Evolutionary conservation across 139 green algal species (phyloP).

Genomic region (Gonium pectorale): DNA sequence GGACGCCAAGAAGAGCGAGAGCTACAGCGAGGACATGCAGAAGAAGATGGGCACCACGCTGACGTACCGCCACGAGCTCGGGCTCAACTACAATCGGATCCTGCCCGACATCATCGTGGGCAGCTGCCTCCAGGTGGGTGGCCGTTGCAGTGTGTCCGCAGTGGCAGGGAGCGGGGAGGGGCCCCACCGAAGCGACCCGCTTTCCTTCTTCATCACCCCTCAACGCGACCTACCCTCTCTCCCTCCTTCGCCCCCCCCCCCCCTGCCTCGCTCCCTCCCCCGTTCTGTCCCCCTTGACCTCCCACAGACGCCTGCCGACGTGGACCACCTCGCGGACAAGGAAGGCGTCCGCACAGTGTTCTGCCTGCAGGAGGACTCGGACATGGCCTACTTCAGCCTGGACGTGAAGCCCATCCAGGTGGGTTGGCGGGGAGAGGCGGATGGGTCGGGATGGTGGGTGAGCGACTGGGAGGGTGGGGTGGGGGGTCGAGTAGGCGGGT

Average conservation of each 20-base stretch:
- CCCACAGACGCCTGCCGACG: slow-evolving; percentile 71
- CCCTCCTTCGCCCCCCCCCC: background rate
- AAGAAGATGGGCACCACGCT: slow-evolving; percentile 82
- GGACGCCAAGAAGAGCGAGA: slow-evolving; percentile 58
- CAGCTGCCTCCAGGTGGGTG: slow-evolving; percentile 83
- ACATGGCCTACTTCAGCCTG: slow-evolving; percentile 92
- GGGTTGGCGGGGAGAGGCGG: background rate
- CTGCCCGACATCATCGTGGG: slow-evolving; percentile 94
- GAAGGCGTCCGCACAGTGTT: slow-evolving; percentile 85
- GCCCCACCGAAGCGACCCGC: background rate
- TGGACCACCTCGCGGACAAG: slow-evolving; percentile 79
- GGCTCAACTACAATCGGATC: slow-evolving; percentile 93
- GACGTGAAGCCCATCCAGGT: slow-evolving; percentile 80
- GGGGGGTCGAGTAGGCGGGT: too few relatives aligned
- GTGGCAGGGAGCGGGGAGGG: background rate
- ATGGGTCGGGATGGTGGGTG: background rate
- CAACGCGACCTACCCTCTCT: too few relatives aligned
- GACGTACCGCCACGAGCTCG: slow-evolving; percentile 91
- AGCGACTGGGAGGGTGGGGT: too few relatives aligned
- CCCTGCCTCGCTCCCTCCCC: background rate
- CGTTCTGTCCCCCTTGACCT: background rate
- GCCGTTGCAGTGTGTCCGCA: too few relatives aligned
- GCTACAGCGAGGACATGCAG: slow-evolving; percentile 90
- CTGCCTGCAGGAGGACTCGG: slow-evolving; percentile 90
- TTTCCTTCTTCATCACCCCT: background rate